Conservation (phyloP, 169 alveolate species). For the Eimeria necatrix region DNA sequence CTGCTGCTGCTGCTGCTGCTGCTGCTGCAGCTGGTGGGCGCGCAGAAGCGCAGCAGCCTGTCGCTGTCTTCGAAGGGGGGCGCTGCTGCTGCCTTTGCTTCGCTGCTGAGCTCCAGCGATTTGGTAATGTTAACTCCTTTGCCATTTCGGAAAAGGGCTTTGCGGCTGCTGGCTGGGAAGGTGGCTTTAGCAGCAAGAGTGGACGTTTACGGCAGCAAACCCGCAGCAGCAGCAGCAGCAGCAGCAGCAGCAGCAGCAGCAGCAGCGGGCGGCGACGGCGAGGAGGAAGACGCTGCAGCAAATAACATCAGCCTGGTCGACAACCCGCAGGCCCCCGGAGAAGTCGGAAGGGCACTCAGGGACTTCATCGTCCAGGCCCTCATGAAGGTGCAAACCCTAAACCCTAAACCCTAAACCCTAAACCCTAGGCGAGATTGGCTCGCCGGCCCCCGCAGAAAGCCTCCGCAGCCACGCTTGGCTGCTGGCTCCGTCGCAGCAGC, state of each 20-base stretch:
- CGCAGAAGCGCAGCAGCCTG: neutral
- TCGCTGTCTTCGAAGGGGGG: slow-evolving; percentile 56
- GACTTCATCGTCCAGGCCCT: neutral
- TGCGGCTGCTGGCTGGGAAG: neutral
- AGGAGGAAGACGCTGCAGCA: slow-evolving; percentile 85
- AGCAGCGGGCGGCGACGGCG: slow-evolving; percentile 83
- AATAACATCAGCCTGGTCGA: neutral
- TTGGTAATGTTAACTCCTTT: neutral
- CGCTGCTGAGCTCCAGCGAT: slow-evolving; percentile 52
- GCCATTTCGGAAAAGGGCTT: neutral
- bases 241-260: slow-evolving; percentile 83
- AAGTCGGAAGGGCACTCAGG: neutral
- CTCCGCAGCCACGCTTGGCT: no score
- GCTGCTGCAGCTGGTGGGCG: slow-evolving; percentile 45
- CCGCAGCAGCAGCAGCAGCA: slow-evolving; percentile 86
- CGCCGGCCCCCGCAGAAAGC: neutral
- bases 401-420: slow-evolving; percentile 52
- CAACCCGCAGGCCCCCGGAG: neutral
- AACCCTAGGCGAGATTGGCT: neutral
- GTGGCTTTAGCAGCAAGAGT: neutral
- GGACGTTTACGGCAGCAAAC: slow-evolving; percentile 82
- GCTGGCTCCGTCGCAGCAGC: neutral
- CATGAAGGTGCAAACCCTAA: slow-evolving; percentile 12
- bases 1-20: slow-evolving; percentile 19
- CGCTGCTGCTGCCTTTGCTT: neutral